phyloP scores from a whole-genome alignment of 306 rosid species.

The Abrus precatorius region DNA sequence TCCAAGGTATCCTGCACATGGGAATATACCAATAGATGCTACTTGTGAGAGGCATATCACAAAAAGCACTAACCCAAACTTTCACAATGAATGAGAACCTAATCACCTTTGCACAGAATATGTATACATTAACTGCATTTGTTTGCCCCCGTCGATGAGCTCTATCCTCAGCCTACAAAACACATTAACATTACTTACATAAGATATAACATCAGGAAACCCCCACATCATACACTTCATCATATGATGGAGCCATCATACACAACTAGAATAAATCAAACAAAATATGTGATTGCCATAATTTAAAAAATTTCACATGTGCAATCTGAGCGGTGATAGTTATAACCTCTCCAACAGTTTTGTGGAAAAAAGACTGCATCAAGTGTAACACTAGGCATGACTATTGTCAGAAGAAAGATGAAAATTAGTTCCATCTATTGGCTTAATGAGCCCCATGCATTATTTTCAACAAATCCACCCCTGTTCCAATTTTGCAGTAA shows the following conservation, averaged over 20 bases:
- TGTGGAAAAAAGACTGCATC: conserved; percentile 23
- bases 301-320: neutral
- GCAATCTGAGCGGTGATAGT: conserved; percentile 11
- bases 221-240: conserved; percentile 35
- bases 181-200: conserved; percentile 44
- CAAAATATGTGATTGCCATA: neutral
- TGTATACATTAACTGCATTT: conserved; percentile 89
- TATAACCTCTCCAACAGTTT: conserved; percentile 12
- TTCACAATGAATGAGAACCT: conserved; percentile 37
- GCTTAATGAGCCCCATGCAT: neutral
- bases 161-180: conserved; percentile 95
- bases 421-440: conserved; percentile 27
- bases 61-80: conserved; percentile 37
- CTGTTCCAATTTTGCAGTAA: conserved; percentile 19
- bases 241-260: conserved; percentile 35
- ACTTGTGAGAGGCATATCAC: conserved; percentile 33
- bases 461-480: conserved; percentile 15
- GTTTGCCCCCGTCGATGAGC: conserved; percentile 97
- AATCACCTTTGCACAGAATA: conserved; percentile 89
- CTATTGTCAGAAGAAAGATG: conserved; percentile 21
- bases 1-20: conserved; percentile 78
- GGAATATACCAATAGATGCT: conserved; percentile 44
- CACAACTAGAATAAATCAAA: conserved; percentile 26
- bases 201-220: conserved; percentile 32
- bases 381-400: conserved; percentile 28